Conservation (phyloP, 768 basidiomycete genomes). For the Hirschioporus abietinus region DNA sequence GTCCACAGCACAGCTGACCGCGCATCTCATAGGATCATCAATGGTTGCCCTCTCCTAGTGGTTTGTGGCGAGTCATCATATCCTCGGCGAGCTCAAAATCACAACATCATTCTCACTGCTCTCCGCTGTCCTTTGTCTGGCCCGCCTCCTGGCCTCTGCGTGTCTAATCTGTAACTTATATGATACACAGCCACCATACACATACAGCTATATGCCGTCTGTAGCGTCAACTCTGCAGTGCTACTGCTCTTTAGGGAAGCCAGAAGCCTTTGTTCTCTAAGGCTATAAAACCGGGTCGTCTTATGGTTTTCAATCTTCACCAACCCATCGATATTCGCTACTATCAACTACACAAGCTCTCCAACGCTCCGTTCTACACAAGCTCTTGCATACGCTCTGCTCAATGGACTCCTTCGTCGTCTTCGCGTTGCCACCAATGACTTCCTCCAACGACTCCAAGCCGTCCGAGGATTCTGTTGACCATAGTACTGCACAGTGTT, state of each 20-base stretch:
- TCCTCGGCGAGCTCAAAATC: not conserved
- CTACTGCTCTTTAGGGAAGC: not conserved
- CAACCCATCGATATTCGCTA: not conserved
- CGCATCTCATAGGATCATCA: not conserved
- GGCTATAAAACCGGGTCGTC: not conserved
- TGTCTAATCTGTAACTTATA: not conserved
- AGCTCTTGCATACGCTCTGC: not conserved
- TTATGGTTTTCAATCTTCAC: not conserved
- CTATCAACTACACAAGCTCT: not conserved
- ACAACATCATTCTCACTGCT: not conserved
- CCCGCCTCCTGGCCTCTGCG: not conserved
- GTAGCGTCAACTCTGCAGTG: not conserved
- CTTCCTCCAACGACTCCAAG: not conserved
- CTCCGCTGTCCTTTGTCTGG: not conserved
- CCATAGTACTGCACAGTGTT: slow-evolving; percentile 66
- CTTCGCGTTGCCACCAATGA: not conserved
- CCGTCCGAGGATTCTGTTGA: slow-evolving; percentile 24
- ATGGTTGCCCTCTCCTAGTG: not conserved
- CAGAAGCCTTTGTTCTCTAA: not conserved
- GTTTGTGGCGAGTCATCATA: not conserved
- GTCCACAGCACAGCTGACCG: not conserved
- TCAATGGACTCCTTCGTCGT: not conserved
- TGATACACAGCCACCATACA: not conserved
- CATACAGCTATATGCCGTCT: not conserved
- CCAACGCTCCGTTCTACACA: not conserved